Percentiles rank a stretch among this genome's conserved stretches.
phyloP scores from a whole-genome alignment of 2,329 filamentous ascomycete genomes.

The Drechmeria coniospora region DNA sequence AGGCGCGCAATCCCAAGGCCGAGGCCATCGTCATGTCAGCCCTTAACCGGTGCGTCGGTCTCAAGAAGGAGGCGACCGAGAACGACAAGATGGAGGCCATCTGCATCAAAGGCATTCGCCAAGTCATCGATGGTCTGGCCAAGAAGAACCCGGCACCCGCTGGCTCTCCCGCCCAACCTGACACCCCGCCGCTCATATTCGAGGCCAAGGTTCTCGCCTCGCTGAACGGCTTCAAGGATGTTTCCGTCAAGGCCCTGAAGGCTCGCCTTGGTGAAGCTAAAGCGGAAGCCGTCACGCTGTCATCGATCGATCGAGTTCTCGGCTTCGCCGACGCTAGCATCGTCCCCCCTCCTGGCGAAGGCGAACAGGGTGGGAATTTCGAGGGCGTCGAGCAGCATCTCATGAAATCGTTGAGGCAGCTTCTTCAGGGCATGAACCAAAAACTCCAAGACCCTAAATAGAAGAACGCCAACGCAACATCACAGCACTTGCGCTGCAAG shows the following conservation, averaged over 20 bases:
- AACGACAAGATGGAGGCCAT: constrained; percentile 31
- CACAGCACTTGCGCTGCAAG: too few species aligned
- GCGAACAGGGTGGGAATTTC: constrained; percentile 17
- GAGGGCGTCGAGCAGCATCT: constrained; percentile 25
- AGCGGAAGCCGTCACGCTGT: constrained; percentile 31
- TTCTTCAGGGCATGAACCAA: constrained; percentile 24
- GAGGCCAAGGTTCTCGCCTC: constrained; percentile 25
- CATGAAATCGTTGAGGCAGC: constrained; percentile 23
- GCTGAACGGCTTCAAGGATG: constrained; percentile 29
- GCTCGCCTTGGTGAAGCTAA: constrained; percentile 22
- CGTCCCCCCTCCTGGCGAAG: constrained; percentile 17
- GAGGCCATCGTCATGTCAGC: constrained; percentile 37
- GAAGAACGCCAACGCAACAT: background rate
- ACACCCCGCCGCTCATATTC: constrained; percentile 16
- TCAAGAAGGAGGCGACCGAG: constrained; percentile 27
- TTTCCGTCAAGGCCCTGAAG: constrained; percentile 27
- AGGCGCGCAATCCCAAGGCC: constrained; percentile 24
- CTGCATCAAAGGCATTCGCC: constrained; percentile 25
- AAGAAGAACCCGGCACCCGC: constrained; percentile 19
- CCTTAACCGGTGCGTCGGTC: constrained; percentile 33
- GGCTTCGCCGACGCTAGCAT: constrained; percentile 30
- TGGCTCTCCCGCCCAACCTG: constrained; percentile 9
- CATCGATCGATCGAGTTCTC: constrained; percentile 34
- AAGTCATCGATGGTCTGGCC: constrained; percentile 27
- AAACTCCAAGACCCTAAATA: constrained; percentile 14